phyloP scores from a whole-genome alignment of 192 early-diverging fungal genomes.

The Dissophora globulifera region DNA sequence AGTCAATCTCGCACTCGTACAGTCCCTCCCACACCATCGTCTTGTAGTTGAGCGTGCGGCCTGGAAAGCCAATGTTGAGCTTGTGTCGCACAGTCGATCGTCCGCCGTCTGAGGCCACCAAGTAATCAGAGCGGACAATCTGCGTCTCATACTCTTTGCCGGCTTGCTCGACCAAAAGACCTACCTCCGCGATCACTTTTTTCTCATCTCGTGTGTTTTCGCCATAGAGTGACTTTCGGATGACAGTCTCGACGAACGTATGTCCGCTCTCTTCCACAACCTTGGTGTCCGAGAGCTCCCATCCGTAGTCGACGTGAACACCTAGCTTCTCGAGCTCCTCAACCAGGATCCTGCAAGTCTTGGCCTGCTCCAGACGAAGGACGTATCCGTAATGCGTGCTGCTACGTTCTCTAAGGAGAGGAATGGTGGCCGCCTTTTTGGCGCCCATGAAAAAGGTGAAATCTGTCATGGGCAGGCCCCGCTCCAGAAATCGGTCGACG shows the following conservation, averaged over 20 bases:
- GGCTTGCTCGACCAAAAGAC: background rate
- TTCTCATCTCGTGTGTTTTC: constrained; percentile 8
- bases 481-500: too few relatives aligned
- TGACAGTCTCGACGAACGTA: constrained; percentile 26
- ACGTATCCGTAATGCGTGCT: too few relatives aligned
- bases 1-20: constrained; percentile 9
- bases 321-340: too few relatives aligned
- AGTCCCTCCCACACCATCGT: constrained; percentile 27
- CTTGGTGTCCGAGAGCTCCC: too few relatives aligned
- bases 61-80: constrained; percentile 39
- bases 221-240: constrained; percentile 17
- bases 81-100: constrained; percentile 41
- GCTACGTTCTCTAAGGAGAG: too few relatives aligned
- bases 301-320: too few relatives aligned
- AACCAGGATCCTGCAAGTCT: too few relatives aligned
- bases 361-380: too few relatives aligned
- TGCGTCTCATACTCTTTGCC: constrained; percentile 30
- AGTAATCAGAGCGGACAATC: constrained; percentile 28
- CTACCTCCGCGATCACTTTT: constrained; percentile 10
- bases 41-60: constrained; percentile 8
- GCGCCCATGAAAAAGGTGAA: too few relatives aligned
- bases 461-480: too few relatives aligned
- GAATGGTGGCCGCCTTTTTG: too few relatives aligned
- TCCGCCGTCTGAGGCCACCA: constrained; percentile 45
- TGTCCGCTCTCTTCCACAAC: constrained; percentile 10